Base-by-base conservation (phyloP, 305 asterid species). In the Fraxinus angustifolia region DNA sequence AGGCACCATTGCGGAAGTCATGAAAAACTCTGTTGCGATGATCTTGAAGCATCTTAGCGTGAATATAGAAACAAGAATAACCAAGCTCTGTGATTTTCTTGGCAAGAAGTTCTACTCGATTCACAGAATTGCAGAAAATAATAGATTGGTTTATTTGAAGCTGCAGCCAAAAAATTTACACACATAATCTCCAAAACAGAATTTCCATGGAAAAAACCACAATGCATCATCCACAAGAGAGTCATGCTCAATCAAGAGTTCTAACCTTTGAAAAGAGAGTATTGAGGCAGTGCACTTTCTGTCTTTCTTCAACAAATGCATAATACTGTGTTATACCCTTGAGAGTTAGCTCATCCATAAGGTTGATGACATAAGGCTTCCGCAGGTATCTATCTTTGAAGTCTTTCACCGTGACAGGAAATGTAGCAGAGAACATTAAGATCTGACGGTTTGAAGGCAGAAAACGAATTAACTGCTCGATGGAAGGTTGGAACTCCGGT, bases 1-100 rank as follows among this genome's bases (percentile, higher is more conserved):
- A 95, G 88, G 99, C 98, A 76, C 98, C 98, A 82, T 93, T 95
- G 79, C 98, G 98, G 84, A 95, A 95, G 83, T 95, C 98, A 72
- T 95, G 99, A 82, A 95, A 93, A 72, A 95, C 99, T 88, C 99
- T 89, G 85, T 95, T 95, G 73, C 99, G 94, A 86, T 95, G 99
- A 88, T 95, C 99, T 88, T 95, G 99, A 81, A 93, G 99, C 99
- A 95, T 95, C 89, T 95, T 95, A 4, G 99, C 99, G 87, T 95
- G 99, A 85, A 95, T 95, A 67, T 95, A 95, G 90, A 95, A 95
- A 85, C 99, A 95, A 82, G 99, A 93, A 87, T 91, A 95, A 78
- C 99, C 99, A 26, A 95, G 97, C 88, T 95, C 99, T 8, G 98
- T 95, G 84, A 95, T 92, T 90, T 95, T 95, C 94, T 95, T 95